Conservation (phyloP, 768 basidiomycete species). For the Tylopilus sp. region DNA sequence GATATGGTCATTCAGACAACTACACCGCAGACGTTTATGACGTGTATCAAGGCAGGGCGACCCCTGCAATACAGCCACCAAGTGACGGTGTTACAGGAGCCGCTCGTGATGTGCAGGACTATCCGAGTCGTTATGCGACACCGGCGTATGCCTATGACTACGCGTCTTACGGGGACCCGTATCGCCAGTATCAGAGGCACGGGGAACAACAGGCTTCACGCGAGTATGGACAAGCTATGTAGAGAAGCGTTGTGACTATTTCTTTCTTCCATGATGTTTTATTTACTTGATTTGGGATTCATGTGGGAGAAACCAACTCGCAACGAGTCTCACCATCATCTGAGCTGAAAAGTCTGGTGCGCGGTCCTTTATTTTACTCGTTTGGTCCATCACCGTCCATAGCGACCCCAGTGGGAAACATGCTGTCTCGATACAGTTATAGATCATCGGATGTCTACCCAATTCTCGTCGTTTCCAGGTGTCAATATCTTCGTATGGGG, state of each 20-base stretch:
- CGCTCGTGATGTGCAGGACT: slow-evolving; percentile 40
- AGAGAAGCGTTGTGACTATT: slow-evolving; percentile 19
- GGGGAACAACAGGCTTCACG: slow-evolving; percentile 27
- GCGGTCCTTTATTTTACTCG: not conserved
- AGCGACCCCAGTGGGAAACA: not conserved
- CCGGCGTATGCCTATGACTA: slow-evolving; percentile 28
- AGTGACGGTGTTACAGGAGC: slow-evolving; percentile 31
- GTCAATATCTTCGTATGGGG: slow-evolving; percentile 40
- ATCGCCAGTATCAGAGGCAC: slow-evolving; percentile 30
- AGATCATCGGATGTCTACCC: not conserved
- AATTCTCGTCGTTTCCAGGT: slow-evolving; percentile 14
- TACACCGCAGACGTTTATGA: slow-evolving; percentile 47
- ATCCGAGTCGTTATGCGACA: slow-evolving; percentile 29
- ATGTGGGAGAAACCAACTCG: not conserved
- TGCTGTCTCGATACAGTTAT: not conserved
- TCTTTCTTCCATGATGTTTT: slow-evolving; percentile 20
- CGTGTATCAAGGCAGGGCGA: slow-evolving; percentile 51
- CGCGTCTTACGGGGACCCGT: slow-evolving; percentile 24
- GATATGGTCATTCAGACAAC: slow-evolving; percentile 27
- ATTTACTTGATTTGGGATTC: slow-evolving; percentile 24
- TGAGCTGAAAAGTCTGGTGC: not conserved
- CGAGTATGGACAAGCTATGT: slow-evolving; percentile 34
- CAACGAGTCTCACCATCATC: not conserved
- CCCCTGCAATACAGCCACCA: slow-evolving; percentile 32
- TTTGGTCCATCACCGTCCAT: not conserved